Percentiles rank a stretch among this genome's conserved stretches.
These are phyloP conservation scores for Microcyclospora pomicola DNA, from an alignment of 2,329 filamentous ascomycete genomes.

Conservation along the genomic window DNA sequence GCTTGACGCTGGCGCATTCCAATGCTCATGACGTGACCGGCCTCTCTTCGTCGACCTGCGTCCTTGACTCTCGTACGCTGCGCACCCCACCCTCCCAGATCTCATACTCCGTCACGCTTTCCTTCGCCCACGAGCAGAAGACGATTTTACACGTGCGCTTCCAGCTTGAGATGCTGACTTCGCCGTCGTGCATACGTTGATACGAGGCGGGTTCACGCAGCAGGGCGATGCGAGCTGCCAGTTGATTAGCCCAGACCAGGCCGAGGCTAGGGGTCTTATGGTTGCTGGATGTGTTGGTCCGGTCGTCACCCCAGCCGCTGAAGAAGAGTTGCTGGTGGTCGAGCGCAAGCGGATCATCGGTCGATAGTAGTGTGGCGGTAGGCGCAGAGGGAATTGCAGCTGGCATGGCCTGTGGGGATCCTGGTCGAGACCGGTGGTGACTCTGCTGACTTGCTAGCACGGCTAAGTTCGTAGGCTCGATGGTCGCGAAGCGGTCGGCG, in stretches of 20 bases:
- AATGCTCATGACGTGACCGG: too few relatives aligned
- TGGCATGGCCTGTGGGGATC: neutral
- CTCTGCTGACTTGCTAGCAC: constrained; percentile 5
- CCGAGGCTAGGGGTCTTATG: constrained; percentile 79
- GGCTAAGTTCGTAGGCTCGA: constrained; percentile 6
- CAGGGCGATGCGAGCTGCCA: constrained; percentile 68
- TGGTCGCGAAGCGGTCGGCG: constrained; percentile 58
- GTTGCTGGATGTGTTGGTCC: constrained; percentile 20
- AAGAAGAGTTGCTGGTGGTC: constrained; percentile 92
- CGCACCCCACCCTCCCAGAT: constrained; percentile 51
- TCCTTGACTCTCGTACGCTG: neutral
- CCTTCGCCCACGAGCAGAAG: constrained; percentile 63
- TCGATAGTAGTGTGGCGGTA: constrained; percentile 25
- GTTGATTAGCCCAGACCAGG: constrained; percentile 81
- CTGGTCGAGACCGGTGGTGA: neutral
- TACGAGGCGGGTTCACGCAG: constrained; percentile 51
- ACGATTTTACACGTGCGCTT: constrained; percentile 75
- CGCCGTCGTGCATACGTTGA: constrained; percentile 26
- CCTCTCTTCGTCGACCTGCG: too few relatives aligned
- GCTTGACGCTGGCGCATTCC: too few relatives aligned
- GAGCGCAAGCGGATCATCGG: constrained; percentile 49
- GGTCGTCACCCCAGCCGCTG: constrained; percentile 75
- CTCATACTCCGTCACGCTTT: constrained; percentile 55
- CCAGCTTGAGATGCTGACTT: constrained; percentile 43
- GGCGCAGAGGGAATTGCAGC: constrained; percentile 12